phyloP scores from a whole-genome alignment of 306 rosid species.

The Senna tora region DNA sequence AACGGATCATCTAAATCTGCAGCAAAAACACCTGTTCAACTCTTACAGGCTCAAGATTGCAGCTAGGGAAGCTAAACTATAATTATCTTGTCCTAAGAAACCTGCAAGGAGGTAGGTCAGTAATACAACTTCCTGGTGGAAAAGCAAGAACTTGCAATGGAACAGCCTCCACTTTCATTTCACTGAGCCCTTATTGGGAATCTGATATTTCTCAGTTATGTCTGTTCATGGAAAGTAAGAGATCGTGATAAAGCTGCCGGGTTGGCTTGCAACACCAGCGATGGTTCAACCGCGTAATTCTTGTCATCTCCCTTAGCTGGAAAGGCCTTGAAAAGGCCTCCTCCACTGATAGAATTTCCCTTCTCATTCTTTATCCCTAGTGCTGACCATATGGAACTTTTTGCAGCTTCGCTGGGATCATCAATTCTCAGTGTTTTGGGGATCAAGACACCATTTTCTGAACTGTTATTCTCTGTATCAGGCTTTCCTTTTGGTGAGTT shows the following conservation, averaged over 20 bases:
- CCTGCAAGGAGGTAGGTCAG: constrained; percentile 39
- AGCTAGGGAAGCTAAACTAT: constrained; percentile 39
- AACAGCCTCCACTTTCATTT: constrained; percentile 35
- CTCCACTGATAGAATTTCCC: constrained; percentile 50
- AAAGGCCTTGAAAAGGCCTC: constrained; percentile 64
- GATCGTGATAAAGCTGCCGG: constrained; percentile 90
- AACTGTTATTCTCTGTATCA: constrained; percentile 37
- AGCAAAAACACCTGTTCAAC: constrained; percentile 48
- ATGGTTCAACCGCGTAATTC: constrained; percentile 49
- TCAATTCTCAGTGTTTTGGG: constrained; percentile 77
- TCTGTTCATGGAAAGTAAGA: constrained; percentile 64
- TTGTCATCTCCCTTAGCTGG: constrained; percentile 56
- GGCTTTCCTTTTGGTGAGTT: constrained; percentile 48
- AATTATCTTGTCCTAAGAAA: constrained; percentile 42
- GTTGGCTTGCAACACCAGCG: constrained; percentile 70
- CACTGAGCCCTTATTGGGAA: constrained; percentile 22
- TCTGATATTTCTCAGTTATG: constrained; percentile 40
- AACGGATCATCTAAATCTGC: constrained; percentile 47
- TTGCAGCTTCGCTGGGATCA: constrained; percentile 73
- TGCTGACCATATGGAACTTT: constrained; percentile 71
- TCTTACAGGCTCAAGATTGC: constrained; percentile 30
- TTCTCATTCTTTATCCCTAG: constrained; percentile 70
- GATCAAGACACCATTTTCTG: constrained; percentile 52
- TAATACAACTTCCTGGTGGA: constrained; percentile 23
- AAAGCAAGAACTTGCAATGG: constrained; percentile 36